Conservation (phyloP, 2,329 filamentous ascomycete genomes). For the Fusarium udum region DNA sequence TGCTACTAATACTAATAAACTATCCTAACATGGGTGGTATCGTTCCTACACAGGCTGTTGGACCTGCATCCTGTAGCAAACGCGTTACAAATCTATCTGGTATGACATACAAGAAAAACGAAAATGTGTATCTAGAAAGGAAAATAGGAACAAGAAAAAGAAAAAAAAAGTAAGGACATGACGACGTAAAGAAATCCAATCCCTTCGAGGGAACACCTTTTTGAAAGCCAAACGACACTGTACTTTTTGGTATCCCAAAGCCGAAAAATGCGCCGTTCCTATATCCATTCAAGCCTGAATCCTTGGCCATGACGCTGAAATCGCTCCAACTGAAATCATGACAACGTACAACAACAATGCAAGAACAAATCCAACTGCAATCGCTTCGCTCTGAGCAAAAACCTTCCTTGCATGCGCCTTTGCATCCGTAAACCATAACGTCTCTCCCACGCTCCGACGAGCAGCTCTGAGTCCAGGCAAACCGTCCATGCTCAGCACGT, state of each 20-base stretch:
- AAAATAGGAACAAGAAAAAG: not conserved
- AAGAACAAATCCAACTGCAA: constrained; percentile 47
- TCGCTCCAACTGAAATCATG: constrained; percentile 35
- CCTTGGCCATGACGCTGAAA: constrained; percentile 33
- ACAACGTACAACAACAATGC: constrained; percentile 45
- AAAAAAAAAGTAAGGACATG: not conserved
- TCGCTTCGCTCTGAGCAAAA: constrained; percentile 45
- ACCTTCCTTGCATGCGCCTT: constrained; percentile 42
- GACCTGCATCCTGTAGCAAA: constrained; percentile 35
- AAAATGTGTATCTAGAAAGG: constrained; percentile 25
- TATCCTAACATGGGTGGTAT: constrained; percentile 39
- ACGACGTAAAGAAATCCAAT: constrained; percentile 4
- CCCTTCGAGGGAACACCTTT: constrained; percentile 13
- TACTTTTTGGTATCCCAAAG: constrained; percentile 41
- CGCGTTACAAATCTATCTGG: constrained; percentile 40
- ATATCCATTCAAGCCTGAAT: constrained; percentile 31
- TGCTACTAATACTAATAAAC: constrained; percentile 27
- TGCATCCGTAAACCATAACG: constrained; percentile 54
- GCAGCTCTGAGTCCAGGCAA: constrained; percentile 66
- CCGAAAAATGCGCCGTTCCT: constrained; percentile 36
- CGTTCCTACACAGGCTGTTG: constrained; percentile 39
- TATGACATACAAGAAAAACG: constrained; percentile 19
- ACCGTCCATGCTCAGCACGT: constrained; percentile 66
- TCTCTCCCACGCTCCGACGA: constrained; percentile 59
- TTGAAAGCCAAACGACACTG: constrained; percentile 35